phyloP scores from a whole-genome alignment of 2,329 filamentous ascomycete genomes.

The Thelonectria discophora region DNA sequence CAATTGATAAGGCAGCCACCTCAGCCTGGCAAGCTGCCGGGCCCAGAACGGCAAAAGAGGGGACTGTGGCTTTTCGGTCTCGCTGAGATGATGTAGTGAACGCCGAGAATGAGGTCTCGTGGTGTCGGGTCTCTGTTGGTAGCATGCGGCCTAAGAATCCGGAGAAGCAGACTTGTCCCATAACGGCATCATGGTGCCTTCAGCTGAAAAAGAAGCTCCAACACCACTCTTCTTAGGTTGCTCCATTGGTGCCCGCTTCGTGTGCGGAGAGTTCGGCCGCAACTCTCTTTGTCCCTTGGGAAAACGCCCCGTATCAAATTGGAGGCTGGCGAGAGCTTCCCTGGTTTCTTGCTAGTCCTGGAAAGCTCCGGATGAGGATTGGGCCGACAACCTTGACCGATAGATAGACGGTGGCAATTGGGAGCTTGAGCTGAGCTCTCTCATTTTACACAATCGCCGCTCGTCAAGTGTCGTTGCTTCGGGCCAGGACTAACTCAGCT shows the following conservation, averaged over 20 bases:
- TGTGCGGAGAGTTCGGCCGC: not conserved
- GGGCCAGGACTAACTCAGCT: slow-evolving; percentile 1
- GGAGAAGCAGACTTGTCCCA: not conserved
- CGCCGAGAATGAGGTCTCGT: not conserved
- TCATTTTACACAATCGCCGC: not conserved
- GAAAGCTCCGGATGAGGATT: slow-evolving; percentile 12
- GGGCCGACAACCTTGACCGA: slow-evolving; percentile 17
- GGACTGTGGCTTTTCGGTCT: not conserved
- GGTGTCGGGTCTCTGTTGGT: not conserved
- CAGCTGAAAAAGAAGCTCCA: slow-evolving; percentile 15
- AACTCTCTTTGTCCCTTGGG: slow-evolving; percentile 16
- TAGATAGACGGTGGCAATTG: slow-evolving; percentile 2
- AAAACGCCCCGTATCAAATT: slow-evolving; percentile 20
- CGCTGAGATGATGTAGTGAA: not conserved
- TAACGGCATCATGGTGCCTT: slow-evolving; percentile 10
- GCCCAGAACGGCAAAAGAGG: no score
- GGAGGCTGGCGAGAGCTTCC: slow-evolving; percentile 14
- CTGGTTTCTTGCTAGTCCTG: slow-evolving; percentile 18
- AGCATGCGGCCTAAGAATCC: not conserved
- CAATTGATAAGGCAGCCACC: no score
- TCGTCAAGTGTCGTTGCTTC: slow-evolving; percentile 16
- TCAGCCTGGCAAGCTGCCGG: no score
- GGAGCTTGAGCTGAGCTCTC: no score
- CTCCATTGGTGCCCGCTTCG: slow-evolving; percentile 39
- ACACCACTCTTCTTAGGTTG: slow-evolving; percentile 8